Evolutionary conservation across 306 rosid species (phyloP), one percentile per base, ranked within the genome.

Genomic region (Sphenostylis stenocarpa): DNA sequence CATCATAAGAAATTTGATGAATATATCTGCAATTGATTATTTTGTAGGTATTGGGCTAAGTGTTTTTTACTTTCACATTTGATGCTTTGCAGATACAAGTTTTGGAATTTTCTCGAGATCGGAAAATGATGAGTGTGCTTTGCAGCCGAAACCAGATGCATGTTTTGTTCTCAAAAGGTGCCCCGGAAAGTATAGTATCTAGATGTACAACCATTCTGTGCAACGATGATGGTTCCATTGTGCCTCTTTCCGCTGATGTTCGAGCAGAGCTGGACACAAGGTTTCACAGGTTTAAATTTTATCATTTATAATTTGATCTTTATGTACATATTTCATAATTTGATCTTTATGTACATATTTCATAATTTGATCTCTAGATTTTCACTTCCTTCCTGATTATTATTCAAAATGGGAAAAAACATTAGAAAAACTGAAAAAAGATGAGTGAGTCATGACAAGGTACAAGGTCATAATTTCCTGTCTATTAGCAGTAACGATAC

Each of bases 51-150:
- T 31, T 7, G 39, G 19, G 31, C 39, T 21, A 29, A 71, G 51
- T 55, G 55, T n/a, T 78, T 58, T 73, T 72, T 77, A 19, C 56
- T 64, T 65, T 74, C 76, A 79, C 78, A n/a, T 58, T 73, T 83
- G 69, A 80, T 83, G 63, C 77, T 86, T 82, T 78, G 86, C 90
- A 94, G 98, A 82, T 92, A 56, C 84, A 91, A 77, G 77, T 85
- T 43, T 84, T 89, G 88, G 96, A 95, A 13, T 95, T 95, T 80
- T 87, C 98, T 74, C 96, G 96, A 60, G 96, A 95, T 82, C 91
- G 98, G 67, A 95, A 95, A 88, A 90, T 95, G 97, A 92, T 95
- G 98, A 92, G 97, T 87, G 87, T 92, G 77, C 90, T 92, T 55
- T 95, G 98, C 81, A 88, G 93, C 88, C 89, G 91, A 84, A 90